phyloP scores from a whole-genome alignment of 805 yeast genomes.

The Schizosaccharomyces cryophilus region DNA sequence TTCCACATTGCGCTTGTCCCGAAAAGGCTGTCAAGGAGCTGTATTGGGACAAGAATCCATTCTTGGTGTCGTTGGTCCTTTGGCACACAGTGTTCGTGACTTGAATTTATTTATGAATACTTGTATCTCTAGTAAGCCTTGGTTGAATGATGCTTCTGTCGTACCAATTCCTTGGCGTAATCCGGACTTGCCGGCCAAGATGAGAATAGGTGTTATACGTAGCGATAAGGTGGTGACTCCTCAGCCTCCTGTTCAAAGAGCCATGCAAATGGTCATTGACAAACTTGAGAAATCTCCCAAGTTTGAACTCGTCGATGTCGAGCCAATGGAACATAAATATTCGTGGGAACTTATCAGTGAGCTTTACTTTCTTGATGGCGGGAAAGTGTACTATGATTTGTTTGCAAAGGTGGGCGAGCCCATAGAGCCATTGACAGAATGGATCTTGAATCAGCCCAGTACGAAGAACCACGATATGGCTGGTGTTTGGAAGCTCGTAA shows the following conservation, averaged over 20 bases:
- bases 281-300: conserved; percentile 22
- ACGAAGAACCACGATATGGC: conserved; percentile 8
- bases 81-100: conserved; percentile 24
- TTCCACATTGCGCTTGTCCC: conserved; percentile 26
- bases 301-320: conserved; percentile 14
- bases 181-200: conserved; percentile 13
- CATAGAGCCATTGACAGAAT: conserved; percentile 31
- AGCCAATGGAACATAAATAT: conserved; percentile 10
- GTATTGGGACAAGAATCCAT: conserved; percentile 24
- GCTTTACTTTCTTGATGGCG: conserved; percentile 46
- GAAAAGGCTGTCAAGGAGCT: conserved; percentile 21
- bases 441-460: conserved; percentile 15
- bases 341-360: conserved; percentile 12
- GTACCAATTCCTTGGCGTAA: conserved; percentile 27
- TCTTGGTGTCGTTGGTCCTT: conserved; percentile 29
- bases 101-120: conserved; percentile 25
- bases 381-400: conserved; percentile 26
- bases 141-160: conserved; percentile 26
- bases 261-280: conserved; percentile 16
- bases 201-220: conserved; percentile 24
- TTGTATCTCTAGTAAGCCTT: conserved; percentile 25
- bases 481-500: conserved; percentile 23
- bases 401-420: conserved; percentile 48
- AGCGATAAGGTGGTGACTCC: conserved; percentile 29
- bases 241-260: conserved; percentile 22